Conservation (phyloP, 106 monocot species). For the Apostasia ramifera region DNA sequence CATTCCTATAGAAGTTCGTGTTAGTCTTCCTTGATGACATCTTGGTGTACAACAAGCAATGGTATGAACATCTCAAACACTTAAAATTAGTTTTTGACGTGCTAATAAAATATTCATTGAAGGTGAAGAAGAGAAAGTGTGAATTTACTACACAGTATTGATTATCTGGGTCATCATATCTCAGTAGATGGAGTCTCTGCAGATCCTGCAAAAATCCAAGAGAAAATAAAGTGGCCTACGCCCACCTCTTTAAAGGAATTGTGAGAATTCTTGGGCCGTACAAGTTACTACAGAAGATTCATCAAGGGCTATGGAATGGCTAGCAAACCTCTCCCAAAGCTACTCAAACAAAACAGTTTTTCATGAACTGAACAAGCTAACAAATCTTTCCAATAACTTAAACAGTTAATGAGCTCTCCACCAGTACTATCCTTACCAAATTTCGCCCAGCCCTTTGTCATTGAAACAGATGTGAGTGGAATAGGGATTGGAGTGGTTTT, state of each 20-base stretch:
- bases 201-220: too few species aligned
- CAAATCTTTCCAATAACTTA: neutral
- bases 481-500: conserved; percentile 5
- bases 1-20: too few species aligned
- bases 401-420: neutral
- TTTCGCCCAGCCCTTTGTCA: neutral
- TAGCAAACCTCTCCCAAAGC: neutral
- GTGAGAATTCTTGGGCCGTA: neutral
- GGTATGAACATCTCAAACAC: too few species aligned
- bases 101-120: too few species aligned
- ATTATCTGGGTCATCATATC: too few species aligned
- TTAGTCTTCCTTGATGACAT: too few species aligned
- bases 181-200: too few species aligned
- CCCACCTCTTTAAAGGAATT: neutral
- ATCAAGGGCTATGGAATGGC: conserved; percentile 6
- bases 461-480: conserved; percentile 7
- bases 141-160: too few species aligned
- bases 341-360: neutral
- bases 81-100: too few species aligned
- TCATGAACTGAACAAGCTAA: neutral
- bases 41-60: too few species aligned
- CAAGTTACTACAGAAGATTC: conserved; percentile 5
- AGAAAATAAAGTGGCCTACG: neutral
- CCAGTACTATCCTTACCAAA: neutral
- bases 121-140: too few species aligned